A percentile compares a stretch with the other conserved stretches of the same genome.
Evolutionary conservation across 768 basidiomycete species (phyloP).

Genomic region (Podaxis pistillaris): DNA sequence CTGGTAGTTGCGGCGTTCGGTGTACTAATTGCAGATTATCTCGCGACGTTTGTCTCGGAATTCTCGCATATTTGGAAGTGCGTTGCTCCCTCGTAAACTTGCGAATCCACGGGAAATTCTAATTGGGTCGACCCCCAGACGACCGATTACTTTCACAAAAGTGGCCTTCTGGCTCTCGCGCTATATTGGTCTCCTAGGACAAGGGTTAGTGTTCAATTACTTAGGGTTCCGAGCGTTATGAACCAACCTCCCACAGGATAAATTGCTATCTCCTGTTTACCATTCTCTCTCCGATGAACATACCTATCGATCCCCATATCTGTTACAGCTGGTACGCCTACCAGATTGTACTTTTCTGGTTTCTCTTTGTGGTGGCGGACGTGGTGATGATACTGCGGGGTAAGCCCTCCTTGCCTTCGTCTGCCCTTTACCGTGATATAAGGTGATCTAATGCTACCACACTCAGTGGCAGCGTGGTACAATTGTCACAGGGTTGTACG

Average conservation of each 20-base stretch:
- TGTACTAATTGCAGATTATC: constrained; percentile 2
- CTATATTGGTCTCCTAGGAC: constrained; percentile 19
- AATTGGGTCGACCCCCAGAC: neutral
- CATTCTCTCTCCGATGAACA: constrained; percentile 9
- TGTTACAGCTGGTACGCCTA: constrained; percentile 16
- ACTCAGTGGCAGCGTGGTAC: neutral
- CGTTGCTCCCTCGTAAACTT: neutral
- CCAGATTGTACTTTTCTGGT: constrained; percentile 17
- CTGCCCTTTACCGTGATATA: neutral
- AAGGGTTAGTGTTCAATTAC: constrained; percentile 10
- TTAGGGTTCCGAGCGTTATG: no score
- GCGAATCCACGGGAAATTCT: neutral
- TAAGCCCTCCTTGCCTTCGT: neutral
- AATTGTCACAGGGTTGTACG: neutral
- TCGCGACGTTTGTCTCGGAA: neutral
- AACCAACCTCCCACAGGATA: neutral
- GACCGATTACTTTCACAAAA: constrained; percentile 5
- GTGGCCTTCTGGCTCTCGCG: constrained; percentile 16
- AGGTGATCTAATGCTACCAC: neutral
- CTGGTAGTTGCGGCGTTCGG: constrained; percentile 2
- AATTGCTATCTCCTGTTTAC: constrained; percentile 2
- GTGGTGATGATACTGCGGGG: constrained; percentile 20
- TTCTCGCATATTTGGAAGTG: constrained; percentile 9
- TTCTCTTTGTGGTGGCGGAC: constrained; percentile 17
- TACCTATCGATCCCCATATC: constrained; percentile 3